Base-by-base conservation (phyloP, 495 filamentous ascomycete genomes). In the Mytilinidion resinicola region DNA sequence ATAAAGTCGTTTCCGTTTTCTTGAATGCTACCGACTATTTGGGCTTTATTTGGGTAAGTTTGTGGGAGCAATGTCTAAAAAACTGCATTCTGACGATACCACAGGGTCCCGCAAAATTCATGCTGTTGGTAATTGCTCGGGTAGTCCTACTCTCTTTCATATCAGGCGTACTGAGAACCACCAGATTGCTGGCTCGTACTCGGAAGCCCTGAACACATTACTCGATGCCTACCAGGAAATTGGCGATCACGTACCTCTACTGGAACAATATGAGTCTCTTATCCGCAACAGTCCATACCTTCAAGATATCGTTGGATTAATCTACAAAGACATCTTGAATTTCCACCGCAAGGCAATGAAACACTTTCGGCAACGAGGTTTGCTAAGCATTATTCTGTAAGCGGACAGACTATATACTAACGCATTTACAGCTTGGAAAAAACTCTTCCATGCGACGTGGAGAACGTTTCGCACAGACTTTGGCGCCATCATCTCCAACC, bases 291-390 rank as follows among this genome's bases (percentile, higher is more conserved):
- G 60, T 42, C 57, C 63, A 8, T 37, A 65, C 6, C 72, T 76
- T 62, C 55, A 47, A 17, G 59, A 60, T 6, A 65, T 66, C 42
- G 61, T 78, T 9, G 63, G 58, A 1, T 56, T 71, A 36, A 68
- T 79, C 34, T 80, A 75, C 57, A 60, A 69, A 14, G 78, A 80
- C 61, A 69, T 80, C 25, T 60, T 78, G 7, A 61, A 71, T 5
- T 80, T 80, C 50, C 74, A 80, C 41, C 55, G 41, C 35, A 58
- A 60, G 21, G 67, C 71, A 3, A 41, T 78, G 11, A 64, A 70
- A 38, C 68, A 73, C 42, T 76, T 69, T 35, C 43, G 34, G n/a
- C 38, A 55, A 42, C 53, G 51, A 63, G 33, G 56, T 64, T 33
- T 20, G 51, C 21, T 12, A 30, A 0, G 9, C 11, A 46, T 17